Base-by-base conservation (phyloP, 768 basidiomycete species). In the Mycena galericulata region DNA sequence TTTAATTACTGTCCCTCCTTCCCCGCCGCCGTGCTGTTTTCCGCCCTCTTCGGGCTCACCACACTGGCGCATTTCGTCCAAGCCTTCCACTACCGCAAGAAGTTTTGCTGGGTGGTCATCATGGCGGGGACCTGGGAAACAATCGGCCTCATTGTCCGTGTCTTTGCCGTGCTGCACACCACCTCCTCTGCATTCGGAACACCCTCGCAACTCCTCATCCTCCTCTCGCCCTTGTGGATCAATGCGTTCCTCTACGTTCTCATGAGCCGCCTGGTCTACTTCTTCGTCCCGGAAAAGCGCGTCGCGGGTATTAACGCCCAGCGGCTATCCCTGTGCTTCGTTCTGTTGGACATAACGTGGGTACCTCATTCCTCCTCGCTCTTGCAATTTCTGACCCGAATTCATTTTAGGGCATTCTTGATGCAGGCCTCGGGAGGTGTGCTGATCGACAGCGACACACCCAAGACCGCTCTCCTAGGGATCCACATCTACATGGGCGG, bases 401-500 rank as follows among this genome's bases (percentile, higher is more conserved):
- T 50, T 24, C 26, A 1, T 40, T 38, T 27, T 26, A 12, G 34
- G 34, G 54, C 74, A 0, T 75, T 74, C 41, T 3, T 70, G 4
- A 59, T 74, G 32, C 74, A 75, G 66, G 74, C 30, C 10, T 60
- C 26, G 2, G 74, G 74, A 18, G 74, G 71, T 20, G 12, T 27
- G 43, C n/a, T 74, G 36, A 58, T 65, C 45, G 66, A 32, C 46
- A 50, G 53, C 29, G 26, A 62, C 30, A 55, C 60, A 22, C 29
- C 50, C 18, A 53, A 66, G 24, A 46, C 32, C 14, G 24, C 47
- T 7, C 22, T 46, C 8, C 17, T 68, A 0, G 71, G 72, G 1
- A 53, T 74, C 26, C 67, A 73, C 53, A 69, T 74, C 60, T 74
- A 75, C 69, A 72, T 72, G 72, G 74, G 65, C 34, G 74, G 74